These are phyloP conservation scores for Calamus simplicifolius DNA, from an alignment of 176 grass and related monocot genomes.

Conservation along the genomic window DNA sequence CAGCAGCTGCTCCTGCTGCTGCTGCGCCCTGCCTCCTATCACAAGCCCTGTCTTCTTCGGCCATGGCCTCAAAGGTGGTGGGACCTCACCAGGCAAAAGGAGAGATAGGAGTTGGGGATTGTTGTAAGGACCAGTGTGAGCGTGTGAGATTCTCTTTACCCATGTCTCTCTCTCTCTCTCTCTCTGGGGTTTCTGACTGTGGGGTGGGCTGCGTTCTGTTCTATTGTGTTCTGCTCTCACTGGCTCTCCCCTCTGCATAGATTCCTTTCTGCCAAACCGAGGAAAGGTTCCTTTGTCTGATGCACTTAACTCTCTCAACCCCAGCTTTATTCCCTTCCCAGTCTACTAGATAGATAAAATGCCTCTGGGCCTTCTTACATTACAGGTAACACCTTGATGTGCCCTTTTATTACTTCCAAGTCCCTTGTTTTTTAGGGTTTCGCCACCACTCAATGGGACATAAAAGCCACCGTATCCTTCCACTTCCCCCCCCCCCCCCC, in stretches of 20 bases:
- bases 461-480: no score
- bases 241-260: conserved; percentile 21
- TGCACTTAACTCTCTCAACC: conserved; percentile 7
- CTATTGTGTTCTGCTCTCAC: background rate
- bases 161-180: background rate
- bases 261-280: conserved; percentile 42
- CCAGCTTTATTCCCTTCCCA: conserved; percentile 22
- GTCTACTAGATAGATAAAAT: conserved; percentile 24
- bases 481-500: no score
- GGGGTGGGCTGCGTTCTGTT: background rate
- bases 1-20: background rate
- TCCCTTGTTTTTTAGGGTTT: no score
- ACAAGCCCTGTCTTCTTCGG: background rate
- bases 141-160: no score
- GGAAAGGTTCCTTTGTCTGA: conserved; percentile 39
- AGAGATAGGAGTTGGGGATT: background rate
- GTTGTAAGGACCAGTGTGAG: background rate
- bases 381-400: no score
- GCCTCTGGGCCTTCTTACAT: no score
- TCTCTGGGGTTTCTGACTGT: background rate
- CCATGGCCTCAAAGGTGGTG: conserved; percentile 1
- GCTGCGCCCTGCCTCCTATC: background rate
- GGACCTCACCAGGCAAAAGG: background rate
- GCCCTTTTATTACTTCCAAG: no score
- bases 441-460: no score